Conservation (phyloP, 305 asterid species). For the Fraxinus platypoda region DNA sequence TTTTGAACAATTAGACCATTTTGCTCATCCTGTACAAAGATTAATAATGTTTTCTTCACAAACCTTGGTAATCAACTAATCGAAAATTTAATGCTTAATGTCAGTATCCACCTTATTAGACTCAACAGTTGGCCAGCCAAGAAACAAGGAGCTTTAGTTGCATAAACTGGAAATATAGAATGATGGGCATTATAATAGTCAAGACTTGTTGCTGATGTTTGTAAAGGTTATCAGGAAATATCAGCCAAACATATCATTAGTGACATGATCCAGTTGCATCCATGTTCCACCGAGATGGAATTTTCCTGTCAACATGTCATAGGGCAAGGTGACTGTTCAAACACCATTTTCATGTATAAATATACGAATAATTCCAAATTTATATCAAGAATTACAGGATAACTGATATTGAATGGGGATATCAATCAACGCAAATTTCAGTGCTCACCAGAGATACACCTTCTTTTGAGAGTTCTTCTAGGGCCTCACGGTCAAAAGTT, state of each 20-base stretch:
- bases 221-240: not conserved
- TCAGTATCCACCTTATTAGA: not conserved
- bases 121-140: not conserved
- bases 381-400: not conserved
- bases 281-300: not conserved
- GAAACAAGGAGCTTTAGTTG: not conserved
- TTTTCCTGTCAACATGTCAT: not conserved
- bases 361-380: not conserved
- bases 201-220: conserved; percentile 3
- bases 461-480: conserved; percentile 96
- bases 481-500: conserved; percentile 82
- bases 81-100: not conserved
- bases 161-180: not conserved
- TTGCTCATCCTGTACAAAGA: not conserved
- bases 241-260: not conserved
- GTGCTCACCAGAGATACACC: conserved; percentile 95
- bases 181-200: not conserved
- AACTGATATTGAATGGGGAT: conserved; percentile 4
- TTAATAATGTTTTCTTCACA: not conserved
- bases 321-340: not conserved
- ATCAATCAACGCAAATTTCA: conserved; percentile 5
- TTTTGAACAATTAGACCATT: conserved; percentile 1
- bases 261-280: conserved; percentile 1
- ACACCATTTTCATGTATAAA: not conserved
- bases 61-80: not conserved